A percentile compares a stretch with the other conserved stretches of the same genome.
These are phyloP conservation scores for Vitis cinerea DNA, from an alignment of 164 flowering plant species.

Conservation along the genomic window DNA sequence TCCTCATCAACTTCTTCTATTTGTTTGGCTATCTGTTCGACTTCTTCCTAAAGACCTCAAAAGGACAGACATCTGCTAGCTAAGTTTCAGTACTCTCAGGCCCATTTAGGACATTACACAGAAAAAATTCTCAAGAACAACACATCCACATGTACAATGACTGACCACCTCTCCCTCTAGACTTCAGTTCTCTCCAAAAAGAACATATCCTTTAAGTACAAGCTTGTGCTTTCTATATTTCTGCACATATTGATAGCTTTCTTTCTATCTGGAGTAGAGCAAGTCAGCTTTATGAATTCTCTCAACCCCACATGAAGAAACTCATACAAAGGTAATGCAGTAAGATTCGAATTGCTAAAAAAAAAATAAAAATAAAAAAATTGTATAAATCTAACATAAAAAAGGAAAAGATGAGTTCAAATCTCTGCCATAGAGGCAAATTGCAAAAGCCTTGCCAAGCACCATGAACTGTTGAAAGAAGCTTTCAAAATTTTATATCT, in stretches of 20 bases:
- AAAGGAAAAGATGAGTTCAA: not conserved
- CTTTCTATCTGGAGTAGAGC: conserved; percentile 8
- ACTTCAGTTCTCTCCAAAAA: conserved; percentile 9
- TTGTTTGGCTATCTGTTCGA: too few relatives aligned
- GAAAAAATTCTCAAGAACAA: not conserved
- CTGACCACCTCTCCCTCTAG: conserved; percentile 10
- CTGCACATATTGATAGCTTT: not conserved
- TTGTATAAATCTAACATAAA: not conserved
- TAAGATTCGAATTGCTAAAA: not conserved
- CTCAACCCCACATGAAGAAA: not conserved
- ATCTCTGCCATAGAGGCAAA: conserved; percentile 5
- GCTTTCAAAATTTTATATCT: not conserved
- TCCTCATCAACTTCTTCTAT: too few relatives aligned
- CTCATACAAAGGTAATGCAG: not conserved
- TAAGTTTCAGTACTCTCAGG: not conserved
- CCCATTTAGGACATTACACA: conserved; percentile 1
- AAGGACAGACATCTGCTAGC: too few relatives aligned
- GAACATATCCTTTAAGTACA: conserved; percentile 16
- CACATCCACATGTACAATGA: not conserved
- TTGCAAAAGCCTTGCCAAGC: not conserved
- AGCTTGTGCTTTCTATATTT: conserved; percentile 1
- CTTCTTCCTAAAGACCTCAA: too few relatives aligned
- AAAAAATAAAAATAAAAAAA: not conserved
- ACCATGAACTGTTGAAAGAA: not conserved
- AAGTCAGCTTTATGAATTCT: conserved; percentile 13